Base-by-base conservation (phyloP, 495 filamentous ascomycete species). In the Daldinia vernicosa region DNA sequence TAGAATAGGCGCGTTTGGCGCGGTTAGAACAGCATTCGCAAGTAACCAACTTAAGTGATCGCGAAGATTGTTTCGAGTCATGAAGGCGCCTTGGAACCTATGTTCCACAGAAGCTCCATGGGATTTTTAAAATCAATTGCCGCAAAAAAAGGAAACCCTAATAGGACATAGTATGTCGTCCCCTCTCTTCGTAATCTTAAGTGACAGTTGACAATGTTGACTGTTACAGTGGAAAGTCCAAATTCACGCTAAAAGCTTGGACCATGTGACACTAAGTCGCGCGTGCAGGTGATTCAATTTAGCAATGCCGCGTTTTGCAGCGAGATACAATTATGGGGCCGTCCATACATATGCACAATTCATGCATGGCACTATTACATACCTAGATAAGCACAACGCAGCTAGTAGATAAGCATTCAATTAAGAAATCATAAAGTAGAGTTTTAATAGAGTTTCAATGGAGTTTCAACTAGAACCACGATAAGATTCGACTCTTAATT, bases 1-100 rank as follows among this genome's bases (percentile, higher is more conserved):
- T 35, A 80, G 60, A 15, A 64, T 24, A 53, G 73, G 77, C 58
- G 76, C 73, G 62, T 75, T 61, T 43, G 79, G 79, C 57, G 74
- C 72, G 61, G 66, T 75, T 51, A 76, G 58, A 57, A 68, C 57
- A 66, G 73, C 80, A 74, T 82, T 80, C 57, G 77, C 76, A 69
- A 89, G 75, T 73, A 90, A 83, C 88, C 88, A 90, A 67, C 82
- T 81, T 71, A 89, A 80, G 63, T 90, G 86, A 72, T 80, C 81
- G 67, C 73, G 76, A 58, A 90, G 80, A 78, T 90, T 90, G 78
- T 90, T 86, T 77, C 80, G 82, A 82, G 89, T 90, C 89, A 91
- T 91, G 75, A 81, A 80, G 75, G 60, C 77, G 75, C 66, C 52
- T 74, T 64, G 76, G 74, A 80, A 71, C 77, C 28, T 67, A 17